Conservation (phyloP, 2,329 filamentous ascomycete genomes). For the Domatiomyces globalis region DNA sequence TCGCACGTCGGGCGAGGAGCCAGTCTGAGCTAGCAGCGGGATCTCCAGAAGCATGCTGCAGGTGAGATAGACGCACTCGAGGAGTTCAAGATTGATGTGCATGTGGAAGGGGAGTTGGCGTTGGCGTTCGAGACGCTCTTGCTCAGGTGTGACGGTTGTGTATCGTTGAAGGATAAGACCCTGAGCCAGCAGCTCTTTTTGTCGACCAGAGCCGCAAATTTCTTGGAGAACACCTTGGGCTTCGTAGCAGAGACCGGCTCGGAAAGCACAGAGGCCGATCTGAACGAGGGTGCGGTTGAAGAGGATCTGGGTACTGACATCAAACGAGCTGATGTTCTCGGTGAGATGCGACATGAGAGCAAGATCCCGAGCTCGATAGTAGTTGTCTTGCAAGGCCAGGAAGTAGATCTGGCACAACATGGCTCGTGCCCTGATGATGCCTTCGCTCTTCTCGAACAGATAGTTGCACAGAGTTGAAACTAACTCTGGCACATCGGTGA, state of each 20-base stretch:
- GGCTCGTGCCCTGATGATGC: conserved; percentile 86
- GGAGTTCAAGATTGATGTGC: conserved; percentile 98
- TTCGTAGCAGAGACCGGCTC: conserved; percentile 90
- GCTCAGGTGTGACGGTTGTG: conserved; percentile 89
- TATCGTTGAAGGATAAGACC: conserved; percentile 97
- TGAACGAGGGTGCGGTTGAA: conserved; percentile 98
- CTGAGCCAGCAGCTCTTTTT: conserved; percentile 95
- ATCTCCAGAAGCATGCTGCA: conserved; percentile 99
- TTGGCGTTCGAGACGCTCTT: conserved; percentile 93
- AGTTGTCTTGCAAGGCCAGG: conserved; percentile 90
- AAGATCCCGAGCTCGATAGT: conserved; percentile 96
- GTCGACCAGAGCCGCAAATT: conserved; percentile 90
- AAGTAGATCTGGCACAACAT: conserved; percentile 99
- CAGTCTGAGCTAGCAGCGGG: conserved; percentile 87
- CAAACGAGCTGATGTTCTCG: conserved; percentile 92
- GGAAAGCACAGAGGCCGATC: conserved; percentile 95
- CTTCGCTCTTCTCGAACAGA: conserved; percentile 85
- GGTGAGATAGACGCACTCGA: conserved; percentile 96
- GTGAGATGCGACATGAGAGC: conserved; percentile 99
- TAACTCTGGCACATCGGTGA: conserved; percentile 56
- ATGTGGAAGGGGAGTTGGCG: conserved; percentile 98
- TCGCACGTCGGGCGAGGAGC: conserved; percentile 90
- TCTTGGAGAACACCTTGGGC: conserved; percentile 95
- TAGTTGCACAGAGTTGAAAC: conserved; percentile 86
- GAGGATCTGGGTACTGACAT: conserved; percentile 91